Percentiles rank a stretch among this genome's conserved stretches.
phyloP scores from a whole-genome alignment of 108 stramenopile genomes.

The Pseudonitzschia delicatissima region DNA sequence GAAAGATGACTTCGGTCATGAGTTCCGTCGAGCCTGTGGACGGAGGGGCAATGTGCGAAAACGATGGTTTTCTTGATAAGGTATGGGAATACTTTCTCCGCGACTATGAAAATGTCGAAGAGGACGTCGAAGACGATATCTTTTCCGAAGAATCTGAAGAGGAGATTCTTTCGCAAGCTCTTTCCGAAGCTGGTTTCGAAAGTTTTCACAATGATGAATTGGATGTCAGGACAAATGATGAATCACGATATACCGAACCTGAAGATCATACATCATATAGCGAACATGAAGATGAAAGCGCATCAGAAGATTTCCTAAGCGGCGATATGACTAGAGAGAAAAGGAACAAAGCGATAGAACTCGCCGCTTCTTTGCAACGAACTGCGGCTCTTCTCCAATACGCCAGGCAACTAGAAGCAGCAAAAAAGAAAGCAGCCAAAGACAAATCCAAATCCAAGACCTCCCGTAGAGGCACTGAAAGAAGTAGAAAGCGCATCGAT shows the following conservation, averaged over 20 bases:
- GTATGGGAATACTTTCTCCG: conserved; percentile 1
- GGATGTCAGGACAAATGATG: neutral
- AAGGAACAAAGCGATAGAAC: neutral
- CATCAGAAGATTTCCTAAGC: too few species aligned
- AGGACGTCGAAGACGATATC: neutral
- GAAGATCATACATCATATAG: too few species aligned
- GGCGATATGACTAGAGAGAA: neutral
- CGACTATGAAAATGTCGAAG: neutral
- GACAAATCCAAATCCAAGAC: too few species aligned
- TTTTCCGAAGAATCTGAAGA: neutral
- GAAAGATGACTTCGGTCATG: neutral
- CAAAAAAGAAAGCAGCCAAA: too few species aligned
- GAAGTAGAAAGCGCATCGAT: too few species aligned
- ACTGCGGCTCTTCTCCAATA: neutral
- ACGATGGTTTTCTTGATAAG: neutral
- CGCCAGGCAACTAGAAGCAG: neutral
- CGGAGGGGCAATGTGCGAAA: too few species aligned
- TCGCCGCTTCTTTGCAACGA: neutral
- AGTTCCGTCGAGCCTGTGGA: neutral
- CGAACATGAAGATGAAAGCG: too few species aligned
- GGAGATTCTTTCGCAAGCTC: too few species aligned
- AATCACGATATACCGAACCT: too few species aligned
- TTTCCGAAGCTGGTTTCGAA: too few species aligned
- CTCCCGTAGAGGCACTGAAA: too few species aligned
- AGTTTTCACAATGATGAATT: neutral